Conservation (phyloP, 164 flowering plant genomes). For the Macadamia integrifolia region DNA sequence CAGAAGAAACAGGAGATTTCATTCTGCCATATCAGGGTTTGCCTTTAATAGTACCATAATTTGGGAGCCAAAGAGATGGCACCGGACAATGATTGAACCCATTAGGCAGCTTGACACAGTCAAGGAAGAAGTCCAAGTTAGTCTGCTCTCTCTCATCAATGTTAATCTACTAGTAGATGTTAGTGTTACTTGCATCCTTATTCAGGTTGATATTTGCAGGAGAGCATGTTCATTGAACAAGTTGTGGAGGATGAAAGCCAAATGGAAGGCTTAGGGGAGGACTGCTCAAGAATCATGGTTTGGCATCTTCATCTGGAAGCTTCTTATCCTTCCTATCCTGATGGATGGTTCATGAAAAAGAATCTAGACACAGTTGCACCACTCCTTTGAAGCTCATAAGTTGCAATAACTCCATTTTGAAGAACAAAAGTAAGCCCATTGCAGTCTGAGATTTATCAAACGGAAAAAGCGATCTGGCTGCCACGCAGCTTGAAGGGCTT, state of each 20-base stretch:
- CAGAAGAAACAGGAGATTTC: constrained; percentile 36
- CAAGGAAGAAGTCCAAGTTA: constrained; percentile 52
- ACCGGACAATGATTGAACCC: constrained; percentile 54
- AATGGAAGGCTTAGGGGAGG: constrained; percentile 66
- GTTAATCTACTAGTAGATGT: not conserved
- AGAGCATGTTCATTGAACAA: constrained; percentile 62
- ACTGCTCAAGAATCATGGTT: constrained; percentile 55
- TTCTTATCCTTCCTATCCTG: constrained; percentile 35
- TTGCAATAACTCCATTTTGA: not conserved
- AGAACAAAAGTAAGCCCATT: constrained; percentile 10
- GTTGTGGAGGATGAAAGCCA: constrained; percentile 91
- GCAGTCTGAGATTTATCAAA: not conserved
- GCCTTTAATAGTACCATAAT: constrained; percentile 87
- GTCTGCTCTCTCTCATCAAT: constrained; percentile 14
- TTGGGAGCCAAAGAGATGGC: constrained; percentile 91
- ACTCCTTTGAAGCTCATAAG: constrained; percentile 12
- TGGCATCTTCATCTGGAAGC: constrained; percentile 58
- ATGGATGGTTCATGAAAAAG: constrained; percentile 39
- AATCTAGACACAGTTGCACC: constrained; percentile 40
- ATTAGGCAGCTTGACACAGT: constrained; percentile 58
- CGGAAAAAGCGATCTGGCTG: no score
- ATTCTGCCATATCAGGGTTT: constrained; percentile 76
- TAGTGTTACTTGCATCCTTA: not conserved
- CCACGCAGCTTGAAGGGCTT: no score
- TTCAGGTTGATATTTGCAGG: constrained; percentile 37